Conservation (phyloP, 192 early-diverging fungal species). For the Coemansia sp. region DNA sequence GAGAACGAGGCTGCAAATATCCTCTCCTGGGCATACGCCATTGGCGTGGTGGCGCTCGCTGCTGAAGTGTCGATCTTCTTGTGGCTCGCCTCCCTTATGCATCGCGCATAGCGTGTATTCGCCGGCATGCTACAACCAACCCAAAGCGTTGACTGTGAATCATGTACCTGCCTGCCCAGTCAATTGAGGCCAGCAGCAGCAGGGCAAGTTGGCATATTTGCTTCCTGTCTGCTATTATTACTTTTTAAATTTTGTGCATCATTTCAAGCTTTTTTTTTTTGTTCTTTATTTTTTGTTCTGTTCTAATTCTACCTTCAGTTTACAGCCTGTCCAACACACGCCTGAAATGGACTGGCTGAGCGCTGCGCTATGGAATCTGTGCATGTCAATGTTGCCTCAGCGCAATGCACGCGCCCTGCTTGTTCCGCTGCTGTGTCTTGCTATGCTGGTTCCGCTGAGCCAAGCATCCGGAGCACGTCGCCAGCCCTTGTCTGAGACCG, state of each 20-base stretch:
- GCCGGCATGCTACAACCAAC: too few relatives aligned
- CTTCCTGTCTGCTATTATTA: neutral
- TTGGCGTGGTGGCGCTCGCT: slow-evolving; percentile 32
- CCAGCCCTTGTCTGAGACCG: neutral
- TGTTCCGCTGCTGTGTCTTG: slow-evolving; percentile 43
- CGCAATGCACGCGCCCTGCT: slow-evolving; percentile 49
- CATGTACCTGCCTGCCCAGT: neutral
- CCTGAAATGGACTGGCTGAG: slow-evolving; percentile 42
- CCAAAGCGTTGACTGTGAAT: neutral
- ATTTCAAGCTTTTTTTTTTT: neutral
- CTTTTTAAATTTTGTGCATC: neutral
- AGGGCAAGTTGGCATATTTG: neutral
- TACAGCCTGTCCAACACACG: neutral
- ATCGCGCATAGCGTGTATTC: neutral
- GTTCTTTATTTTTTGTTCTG: neutral
- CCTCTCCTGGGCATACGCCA: slow-evolving; percentile 63
- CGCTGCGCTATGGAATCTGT: slow-evolving; percentile 44
- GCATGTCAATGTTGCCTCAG: slow-evolving; percentile 52
- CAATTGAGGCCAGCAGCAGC: neutral
- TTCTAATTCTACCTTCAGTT: neutral
- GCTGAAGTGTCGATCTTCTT: slow-evolving; percentile 44
- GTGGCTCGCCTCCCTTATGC: slow-evolving; percentile 25
- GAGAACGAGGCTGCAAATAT: slow-evolving; percentile 66
- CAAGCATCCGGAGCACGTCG: slow-evolving; percentile 15
- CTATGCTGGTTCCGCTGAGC: slow-evolving; percentile 30